Base-by-base conservation (phyloP, 2,329 filamentous ascomycete genomes). In the Hymenoscyphus salicellus region DNA sequence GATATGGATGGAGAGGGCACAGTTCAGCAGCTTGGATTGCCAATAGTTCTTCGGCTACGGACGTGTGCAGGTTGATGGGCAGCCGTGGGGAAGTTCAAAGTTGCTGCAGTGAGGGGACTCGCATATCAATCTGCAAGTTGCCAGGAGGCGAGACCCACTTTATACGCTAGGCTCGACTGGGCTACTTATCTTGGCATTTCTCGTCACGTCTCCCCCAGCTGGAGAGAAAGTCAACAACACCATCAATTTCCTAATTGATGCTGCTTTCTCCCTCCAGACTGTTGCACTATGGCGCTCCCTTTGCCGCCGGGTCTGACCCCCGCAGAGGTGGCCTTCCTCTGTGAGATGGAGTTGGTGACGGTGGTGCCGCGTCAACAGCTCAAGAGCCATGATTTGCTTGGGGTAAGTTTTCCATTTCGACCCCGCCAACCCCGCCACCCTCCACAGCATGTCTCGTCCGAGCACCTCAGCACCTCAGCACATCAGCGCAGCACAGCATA, bases 291-390 rank as follows among this genome's bases (percentile, higher is more conserved):
- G 75, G 74, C 74, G 32, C 69, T 76, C 58, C 74, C 75, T 52
- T 65, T 76, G 36, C 71, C 72, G 5, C 62, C 73, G 7, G 80
- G 89, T 77, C 84, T 97, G 55, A 89, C 91, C 72, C 92, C 95
- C 65, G 83, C 91, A 69, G 95, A 99, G 80, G 90, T 96, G 56
- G 91, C 93, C 60, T 99, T 98, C 75, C 82, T 98, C 32, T 97
- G 93, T 78, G 95, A 99, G 80, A 98, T 97, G 93, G 94, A 98
- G 80, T 86, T 92, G 73, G 90, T 99, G 63, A 97, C 93, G 0
- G 86, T 99, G 26, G 87, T 98, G 59, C 95, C 95, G 41, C 91
- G 95, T 62, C 93, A 98, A 77, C 86, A 91, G 69, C 87, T 99
- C 61, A 93, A 97, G 70, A 87, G 86, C 71, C 90, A 99, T 68